Evolutionary conservation across 148 eudicot genomes (phyloP).

Genomic region (Selenicereus undatus): DNA sequence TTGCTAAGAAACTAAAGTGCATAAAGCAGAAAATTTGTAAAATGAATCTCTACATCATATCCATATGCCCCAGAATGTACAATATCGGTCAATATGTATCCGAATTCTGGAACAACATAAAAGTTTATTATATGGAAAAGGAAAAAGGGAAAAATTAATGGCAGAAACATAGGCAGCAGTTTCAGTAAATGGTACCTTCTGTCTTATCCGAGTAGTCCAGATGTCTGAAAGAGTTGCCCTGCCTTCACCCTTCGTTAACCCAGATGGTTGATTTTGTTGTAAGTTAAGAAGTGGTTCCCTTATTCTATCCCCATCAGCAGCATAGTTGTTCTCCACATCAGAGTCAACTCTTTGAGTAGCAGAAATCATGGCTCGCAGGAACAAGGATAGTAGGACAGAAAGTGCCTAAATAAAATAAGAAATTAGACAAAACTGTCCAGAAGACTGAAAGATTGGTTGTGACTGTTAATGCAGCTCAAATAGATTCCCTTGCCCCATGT

Average conservation of each 20-base stretch:
- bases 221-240: conserved; percentile 45
- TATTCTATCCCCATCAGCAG: conserved; percentile 32
- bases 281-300: conserved; percentile 58
- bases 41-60: neutral
- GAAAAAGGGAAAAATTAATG: neutral
- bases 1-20: neutral
- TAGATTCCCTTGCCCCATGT: neutral
- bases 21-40: neutral
- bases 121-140: neutral
- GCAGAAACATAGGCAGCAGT: neutral
- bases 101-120: neutral
- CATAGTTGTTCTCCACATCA: conserved; percentile 50
- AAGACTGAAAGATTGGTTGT: neutral
- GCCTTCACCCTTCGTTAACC: conserved; percentile 35
- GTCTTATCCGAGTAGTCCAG: conserved; percentile 62
- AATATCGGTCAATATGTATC: neutral
- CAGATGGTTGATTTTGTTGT: conserved; percentile 46
- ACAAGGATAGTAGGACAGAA: conserved; percentile 53
- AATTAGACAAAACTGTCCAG: neutral
- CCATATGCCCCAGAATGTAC: neutral
- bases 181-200: conserved; percentile 48
- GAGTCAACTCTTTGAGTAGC: conserved; percentile 38
- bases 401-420: conserved; percentile 42
- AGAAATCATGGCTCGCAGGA: conserved; percentile 60
- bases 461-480: no score